phyloP scores from a whole-genome alignment of 768 basidiomycete genomes.

The Lactarius akahatsu region DNA sequence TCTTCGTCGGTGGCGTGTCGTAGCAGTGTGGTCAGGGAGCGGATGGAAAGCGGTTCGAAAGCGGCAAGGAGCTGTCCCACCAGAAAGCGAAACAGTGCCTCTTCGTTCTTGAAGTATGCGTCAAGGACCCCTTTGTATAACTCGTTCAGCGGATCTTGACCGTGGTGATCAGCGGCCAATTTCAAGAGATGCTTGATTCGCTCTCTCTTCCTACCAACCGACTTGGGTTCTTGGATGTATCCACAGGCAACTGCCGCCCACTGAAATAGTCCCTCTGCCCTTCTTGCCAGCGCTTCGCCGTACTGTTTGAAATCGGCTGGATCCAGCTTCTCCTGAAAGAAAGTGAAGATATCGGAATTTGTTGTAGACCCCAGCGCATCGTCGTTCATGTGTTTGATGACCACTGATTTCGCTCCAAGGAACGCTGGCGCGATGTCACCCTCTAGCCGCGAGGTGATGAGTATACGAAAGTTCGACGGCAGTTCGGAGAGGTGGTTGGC shows the following conservation, averaged over 20 bases:
- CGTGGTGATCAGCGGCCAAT: neutral
- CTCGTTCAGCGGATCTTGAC: neutral
- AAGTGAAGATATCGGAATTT: neutral
- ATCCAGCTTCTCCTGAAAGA: neutral
- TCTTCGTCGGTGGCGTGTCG: neutral
- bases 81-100: neutral
- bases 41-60: conserved; percentile 6
- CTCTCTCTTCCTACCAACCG: neutral
- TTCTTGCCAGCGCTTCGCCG: neutral
- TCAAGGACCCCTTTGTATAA: neutral
- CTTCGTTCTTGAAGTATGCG: neutral
- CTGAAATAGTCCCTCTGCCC: conserved; percentile 2
- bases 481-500: neutral
- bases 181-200: neutral
- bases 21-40: neutral
- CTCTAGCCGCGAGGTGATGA: conserved; percentile 5
- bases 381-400: neutral
- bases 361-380: neutral
- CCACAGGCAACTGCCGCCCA: neutral
- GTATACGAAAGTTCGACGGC: conserved; percentile 1
- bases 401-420: neutral
- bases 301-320: neutral
- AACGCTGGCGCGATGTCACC: neutral
- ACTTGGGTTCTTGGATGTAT: neutral
- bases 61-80: conserved; percentile 4